These are phyloP conservation scores for Neurospora pannonica DNA, from an alignment of 495 filamentous ascomycete genomes.

Conservation along the genomic window DNA sequence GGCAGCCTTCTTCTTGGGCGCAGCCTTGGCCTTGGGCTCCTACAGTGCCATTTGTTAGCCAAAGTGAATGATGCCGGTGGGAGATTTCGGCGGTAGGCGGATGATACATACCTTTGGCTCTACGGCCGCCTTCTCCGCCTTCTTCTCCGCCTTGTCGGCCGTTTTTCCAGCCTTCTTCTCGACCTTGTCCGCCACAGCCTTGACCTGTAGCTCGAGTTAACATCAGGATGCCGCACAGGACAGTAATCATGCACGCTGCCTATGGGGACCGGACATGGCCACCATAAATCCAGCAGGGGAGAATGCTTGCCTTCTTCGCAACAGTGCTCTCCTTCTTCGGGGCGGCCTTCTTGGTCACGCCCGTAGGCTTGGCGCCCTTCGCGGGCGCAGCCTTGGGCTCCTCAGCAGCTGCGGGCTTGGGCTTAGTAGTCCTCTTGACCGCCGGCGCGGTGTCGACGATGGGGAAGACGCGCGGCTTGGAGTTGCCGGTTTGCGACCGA, in stretches of 20 bases:
- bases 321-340: slow-evolving; percentile 38
- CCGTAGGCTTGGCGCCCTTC: slow-evolving; percentile 41
- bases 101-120: slow-evolving; percentile 13
- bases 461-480: slow-evolving; percentile 43
- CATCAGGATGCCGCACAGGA: not conserved
- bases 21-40: slow-evolving; percentile 30
- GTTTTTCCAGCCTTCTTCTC: slow-evolving; percentile 20
- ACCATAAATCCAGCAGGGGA: not conserved
- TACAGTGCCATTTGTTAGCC: slow-evolving; percentile 5
- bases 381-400: slow-evolving; percentile 28
- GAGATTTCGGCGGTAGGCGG: not conserved
- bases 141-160: slow-evolving; percentile 14
- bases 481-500: slow-evolving; percentile 45
- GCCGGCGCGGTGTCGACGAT: slow-evolving; percentile 40
- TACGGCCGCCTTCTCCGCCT: slow-evolving; percentile 13
- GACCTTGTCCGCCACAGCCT: slow-evolving; percentile 38
- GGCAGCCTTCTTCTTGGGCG: slow-evolving; percentile 31
- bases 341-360: slow-evolving; percentile 46
- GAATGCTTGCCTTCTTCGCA: slow-evolving; percentile 36
- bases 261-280: not conserved
- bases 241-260: not conserved
- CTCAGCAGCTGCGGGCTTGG: slow-evolving; percentile 25
- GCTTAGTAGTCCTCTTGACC: slow-evolving; percentile 36
- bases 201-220: slow-evolving; percentile 32
- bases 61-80: not conserved